Evolutionary conservation across 169 alveolate species (phyloP).

Genomic region (Babesia ovis): DNA sequence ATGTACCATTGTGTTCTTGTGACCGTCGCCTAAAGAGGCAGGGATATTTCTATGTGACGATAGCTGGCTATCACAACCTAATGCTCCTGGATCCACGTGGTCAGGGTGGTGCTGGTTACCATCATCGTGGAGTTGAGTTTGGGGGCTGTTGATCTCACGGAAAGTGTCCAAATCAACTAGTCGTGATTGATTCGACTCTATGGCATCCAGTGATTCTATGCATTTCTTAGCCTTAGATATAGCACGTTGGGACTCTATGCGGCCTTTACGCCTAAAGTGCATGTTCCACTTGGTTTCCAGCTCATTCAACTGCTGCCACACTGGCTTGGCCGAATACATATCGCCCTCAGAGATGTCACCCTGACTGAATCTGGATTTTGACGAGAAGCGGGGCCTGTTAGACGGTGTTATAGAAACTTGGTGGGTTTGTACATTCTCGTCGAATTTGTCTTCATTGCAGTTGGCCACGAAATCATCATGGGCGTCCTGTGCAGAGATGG

Average conservation of each 20-base stretch:
- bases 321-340: constrained; percentile 68
- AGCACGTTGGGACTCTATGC: constrained; percentile 47
- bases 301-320: constrained; percentile 68
- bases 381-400: background rate
- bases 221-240: constrained; percentile 63
- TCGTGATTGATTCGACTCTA: constrained; percentile 31
- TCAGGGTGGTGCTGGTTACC: background rate
- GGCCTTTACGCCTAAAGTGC: constrained; percentile 39
- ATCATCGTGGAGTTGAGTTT: background rate
- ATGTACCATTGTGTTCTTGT: background rate
- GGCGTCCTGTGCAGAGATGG: no score
- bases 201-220: constrained; percentile 44
- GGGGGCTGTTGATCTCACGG: background rate
- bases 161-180: constrained; percentile 20
- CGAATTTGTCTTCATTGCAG: background rate
- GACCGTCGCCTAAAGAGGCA: background rate
- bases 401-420: background rate
- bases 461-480: constrained; percentile 56
- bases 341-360: constrained; percentile 35
- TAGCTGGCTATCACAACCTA: background rate
- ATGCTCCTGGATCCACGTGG: background rate
- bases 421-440: background rate
- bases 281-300: constrained; percentile 59
- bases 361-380: constrained; percentile 44
- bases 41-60: background rate